Evolutionary conservation across 768 basidiomycete genomes (phyloP), one percentile per base, ranked within the genome.

Genomic region (Suillus fuscotomentosus): DNA sequence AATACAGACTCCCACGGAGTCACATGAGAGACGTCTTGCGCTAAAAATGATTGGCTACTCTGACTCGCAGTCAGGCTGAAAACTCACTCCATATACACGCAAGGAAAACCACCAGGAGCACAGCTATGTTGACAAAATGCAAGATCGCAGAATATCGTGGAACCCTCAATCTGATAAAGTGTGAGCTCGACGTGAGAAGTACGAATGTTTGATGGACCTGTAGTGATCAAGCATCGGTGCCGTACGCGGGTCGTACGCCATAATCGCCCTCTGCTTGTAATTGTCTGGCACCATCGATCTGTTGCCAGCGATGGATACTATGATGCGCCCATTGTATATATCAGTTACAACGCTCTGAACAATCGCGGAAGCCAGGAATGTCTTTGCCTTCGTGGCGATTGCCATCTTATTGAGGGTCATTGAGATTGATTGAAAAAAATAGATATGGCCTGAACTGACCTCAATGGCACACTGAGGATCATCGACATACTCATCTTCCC

Each of bases 251-350:
- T 93, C 83, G 73, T 95, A 94, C 39, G 89, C 80, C 69, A 89
- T 86, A 67, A 90, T 92, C 20, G 85, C 85, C 48, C 84, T 84
- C 39, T 84, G 86, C 76, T 92, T 94, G 79, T 98, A 98, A 71
- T 93, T 92, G 75, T 98, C 97, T 20, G 90, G 88, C 9, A 99
- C 82, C 60, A 99, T 84, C 2, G 94, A 91, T 31, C 89, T 87
- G 56, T 78, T 84, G 8, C 85, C 81, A 6, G 84, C 74, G 61
- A 84, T 77, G 11, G 88, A 85, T 66, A 90, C 90, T 17, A 91
- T 82, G 41, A 93, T 85, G 8, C 85, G 82, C n/a, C 91, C 97
- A 3, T 85, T 80, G 75, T 95, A 92, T 57, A 99, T 92, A 61
- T 95, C 91, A 68, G 89, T 88, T 42, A 98, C 86, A 34, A 97